A percentile compares a stretch with the other conserved stretches of the same genome.
Evolutionary conservation across 2,329 filamentous ascomycete genomes (phyloP).

Genomic region (Diaporthe sp.): DNA sequence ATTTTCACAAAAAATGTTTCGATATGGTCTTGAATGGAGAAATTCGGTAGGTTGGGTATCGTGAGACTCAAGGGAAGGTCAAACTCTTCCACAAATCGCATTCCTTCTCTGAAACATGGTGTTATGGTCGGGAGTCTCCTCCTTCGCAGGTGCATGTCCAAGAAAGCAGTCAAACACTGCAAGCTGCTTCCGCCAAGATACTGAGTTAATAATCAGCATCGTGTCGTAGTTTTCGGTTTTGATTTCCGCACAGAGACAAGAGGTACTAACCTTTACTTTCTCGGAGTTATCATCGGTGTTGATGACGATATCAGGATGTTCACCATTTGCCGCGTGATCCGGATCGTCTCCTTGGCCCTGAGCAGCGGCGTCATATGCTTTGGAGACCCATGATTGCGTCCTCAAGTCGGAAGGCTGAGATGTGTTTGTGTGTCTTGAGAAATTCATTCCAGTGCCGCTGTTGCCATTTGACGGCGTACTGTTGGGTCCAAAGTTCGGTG

Average conservation of each 20-base stretch:
- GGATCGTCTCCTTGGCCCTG: constrained; percentile 22
- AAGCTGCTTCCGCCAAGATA: constrained; percentile 44
- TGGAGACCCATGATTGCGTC: constrained; percentile 40
- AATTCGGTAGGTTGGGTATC: constrained; percentile 36
- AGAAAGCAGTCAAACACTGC: constrained; percentile 43
- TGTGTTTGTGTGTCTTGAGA: neutral
- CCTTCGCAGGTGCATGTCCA: constrained; percentile 43
- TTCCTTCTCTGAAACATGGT: constrained; percentile 43
- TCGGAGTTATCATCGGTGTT: constrained; percentile 14
- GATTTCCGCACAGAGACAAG: neutral
- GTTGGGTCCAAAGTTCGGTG: neutral
- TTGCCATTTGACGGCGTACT: neutral
- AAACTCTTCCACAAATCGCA: constrained; percentile 44
- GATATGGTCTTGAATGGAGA: neutral
- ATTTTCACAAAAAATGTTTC: constrained; percentile 6
- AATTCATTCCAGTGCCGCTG: neutral
- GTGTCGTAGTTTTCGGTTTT: neutral
- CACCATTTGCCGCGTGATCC: neutral
- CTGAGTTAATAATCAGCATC: constrained; percentile 3
- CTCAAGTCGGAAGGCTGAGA: neutral
- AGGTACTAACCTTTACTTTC: neutral
- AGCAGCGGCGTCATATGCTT: constrained; percentile 32
- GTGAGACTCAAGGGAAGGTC: constrained; percentile 35
- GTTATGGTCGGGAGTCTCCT: constrained; percentile 40
- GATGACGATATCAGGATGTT: neutral